Evolutionary conservation across 352 stramenopile species (phyloP), one percentile per base, ranked within the genome.

Genomic region (Phytopythium vexans): DNA sequence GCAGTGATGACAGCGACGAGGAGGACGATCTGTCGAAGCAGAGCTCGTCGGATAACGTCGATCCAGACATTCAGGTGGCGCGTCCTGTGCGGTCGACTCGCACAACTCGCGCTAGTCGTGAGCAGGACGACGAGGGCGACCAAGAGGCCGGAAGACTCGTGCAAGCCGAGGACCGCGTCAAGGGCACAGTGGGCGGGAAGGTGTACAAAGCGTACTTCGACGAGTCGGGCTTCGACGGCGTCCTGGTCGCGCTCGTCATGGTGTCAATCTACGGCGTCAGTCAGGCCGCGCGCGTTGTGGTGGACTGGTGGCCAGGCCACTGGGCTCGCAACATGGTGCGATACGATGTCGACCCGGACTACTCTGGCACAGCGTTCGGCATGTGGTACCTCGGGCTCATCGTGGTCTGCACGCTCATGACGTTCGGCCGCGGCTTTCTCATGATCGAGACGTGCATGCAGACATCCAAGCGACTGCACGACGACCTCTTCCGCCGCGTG

Each of bases 401-500:
- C 27, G 50, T 69, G 0, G 8, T 70, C 1, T 74, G 68, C 15
- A 15, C 63, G 0, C 15, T 66, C 3, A 8, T 75, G 0, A 69
- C 57, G 1, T 42, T 81, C 2, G 54, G 7, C 0, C 70, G 70
- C 8, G 64, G 51, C 0, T 3, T 81, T 11, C 55, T 77, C 36
- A 58, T 81, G 14, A 77, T 77, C 35, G 68, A 74, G 21, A 63
- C 52, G 5, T 75, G 60, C 46, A 55, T 82, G 38, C 68, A 62
- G 3, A 67, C 54, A 3, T 73, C 66, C 3, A 61, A 72, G 43
- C 56, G 65, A n/a, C 56, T 83, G 35, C 72, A 80, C 40, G 56
- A 83, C 33, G 63, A 79, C n/a, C 62, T 77, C 0, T 82, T 82
- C 39, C 60, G 63, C 16, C 70, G 65, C 6, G 72, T 86, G 3